Percentiles rank a stretch among this genome's conserved stretches.
These are phyloP conservation scores for Cyphellophora attinorum DNA, from an alignment of 2,329 filamentous ascomycete species.

Conservation along the genomic window DNA sequence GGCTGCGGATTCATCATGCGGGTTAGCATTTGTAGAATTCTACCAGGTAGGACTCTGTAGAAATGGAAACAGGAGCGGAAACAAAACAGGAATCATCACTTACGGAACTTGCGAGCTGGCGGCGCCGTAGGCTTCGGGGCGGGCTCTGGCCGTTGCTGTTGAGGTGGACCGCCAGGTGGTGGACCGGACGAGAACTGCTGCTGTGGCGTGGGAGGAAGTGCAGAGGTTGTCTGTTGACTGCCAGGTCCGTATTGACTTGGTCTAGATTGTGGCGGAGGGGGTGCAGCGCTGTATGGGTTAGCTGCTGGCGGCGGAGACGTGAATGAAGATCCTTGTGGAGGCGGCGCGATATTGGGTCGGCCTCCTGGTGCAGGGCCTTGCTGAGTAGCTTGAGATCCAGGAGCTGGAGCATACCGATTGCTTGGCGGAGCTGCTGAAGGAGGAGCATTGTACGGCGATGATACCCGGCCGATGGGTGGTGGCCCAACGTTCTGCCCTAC, in stretches of 20 bases:
- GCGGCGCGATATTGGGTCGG: slow-evolving; percentile 41
- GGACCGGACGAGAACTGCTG: slow-evolving; percentile 40
- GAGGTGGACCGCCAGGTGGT: slow-evolving; percentile 36
- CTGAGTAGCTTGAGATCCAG: slow-evolving; percentile 45
- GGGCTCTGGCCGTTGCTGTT: slow-evolving; percentile 39
- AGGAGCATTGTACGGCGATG: slow-evolving; percentile 79
- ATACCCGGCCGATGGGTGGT: slow-evolving; percentile 59
- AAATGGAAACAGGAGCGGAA: too few species aligned
- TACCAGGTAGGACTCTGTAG: too few species aligned
- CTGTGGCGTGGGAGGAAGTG: slow-evolving; percentile 30
- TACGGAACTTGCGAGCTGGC: slow-evolving; percentile 56
- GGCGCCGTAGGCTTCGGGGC: slow-evolving; percentile 39
- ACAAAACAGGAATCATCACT: slow-evolving; percentile 27
- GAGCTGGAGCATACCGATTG: slow-evolving; percentile 65
- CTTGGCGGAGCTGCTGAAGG: slow-evolving; percentile 57
- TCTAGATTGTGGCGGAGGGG: slow-evolving; percentile 26
- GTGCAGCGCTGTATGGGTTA: slow-evolving; percentile 24
- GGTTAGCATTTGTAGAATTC: too few species aligned
- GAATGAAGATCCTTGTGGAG: slow-evolving; percentile 22
- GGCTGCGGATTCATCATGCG: slow-evolving; percentile 32
- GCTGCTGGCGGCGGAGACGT: slow-evolving; percentile 6
- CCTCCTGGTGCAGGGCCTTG: slow-evolving; percentile 22
- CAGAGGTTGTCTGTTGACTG: slow-evolving; percentile 26
- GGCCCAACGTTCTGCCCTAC: slow-evolving; percentile 33
- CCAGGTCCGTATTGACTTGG: slow-evolving; percentile 35